Conservation (phyloP, 2,329 filamentous ascomycete species). For the Blumeriella jaapii region DNA sequence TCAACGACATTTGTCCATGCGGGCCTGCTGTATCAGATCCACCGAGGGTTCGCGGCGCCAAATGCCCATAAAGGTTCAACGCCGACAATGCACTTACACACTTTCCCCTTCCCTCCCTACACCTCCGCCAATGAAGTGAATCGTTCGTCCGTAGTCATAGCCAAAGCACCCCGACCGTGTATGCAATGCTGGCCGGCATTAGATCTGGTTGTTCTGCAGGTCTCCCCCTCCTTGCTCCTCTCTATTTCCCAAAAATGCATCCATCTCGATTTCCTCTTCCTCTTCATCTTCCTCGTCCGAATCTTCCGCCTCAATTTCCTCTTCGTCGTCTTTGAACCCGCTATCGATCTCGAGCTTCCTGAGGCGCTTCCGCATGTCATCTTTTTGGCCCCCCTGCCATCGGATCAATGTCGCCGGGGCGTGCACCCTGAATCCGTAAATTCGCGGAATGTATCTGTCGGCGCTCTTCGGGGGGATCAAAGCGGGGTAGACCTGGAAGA, state of each 20-base stretch:
- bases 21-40: slow-evolving; percentile 6
- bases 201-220: slow-evolving; percentile 10
- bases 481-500: slow-evolving; percentile 95
- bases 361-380: slow-evolving; percentile 72
- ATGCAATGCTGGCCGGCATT: not conserved
- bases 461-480: slow-evolving; percentile 78
- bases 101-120: slow-evolving; percentile 12
- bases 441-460: slow-evolving; percentile 76
- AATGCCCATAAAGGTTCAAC: slow-evolving; percentile 15
- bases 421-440: slow-evolving; percentile 95
- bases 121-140: slow-evolving; percentile 10
- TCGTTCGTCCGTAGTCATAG: slow-evolving; percentile 5
- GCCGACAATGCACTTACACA: slow-evolving; percentile 15
- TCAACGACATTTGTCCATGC: slow-evolving; percentile 14
- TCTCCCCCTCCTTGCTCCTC: slow-evolving; percentile 14
- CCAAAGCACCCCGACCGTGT: slow-evolving; percentile 6
- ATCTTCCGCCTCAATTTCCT: slow-evolving; percentile 49
- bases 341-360: slow-evolving; percentile 61
- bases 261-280: slow-evolving; percentile 23
- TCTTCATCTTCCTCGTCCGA: slow-evolving; percentile 37
- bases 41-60: slow-evolving; percentile 9
- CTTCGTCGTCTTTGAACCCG: slow-evolving; percentile 63
- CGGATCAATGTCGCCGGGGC: slow-evolving; percentile 75
- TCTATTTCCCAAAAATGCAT: slow-evolving; percentile 19
- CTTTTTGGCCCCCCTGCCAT: slow-evolving; percentile 77